Base-by-base conservation (phyloP, 2,329 filamentous ascomycete genomes). In the Corynespora cassiicola region DNA sequence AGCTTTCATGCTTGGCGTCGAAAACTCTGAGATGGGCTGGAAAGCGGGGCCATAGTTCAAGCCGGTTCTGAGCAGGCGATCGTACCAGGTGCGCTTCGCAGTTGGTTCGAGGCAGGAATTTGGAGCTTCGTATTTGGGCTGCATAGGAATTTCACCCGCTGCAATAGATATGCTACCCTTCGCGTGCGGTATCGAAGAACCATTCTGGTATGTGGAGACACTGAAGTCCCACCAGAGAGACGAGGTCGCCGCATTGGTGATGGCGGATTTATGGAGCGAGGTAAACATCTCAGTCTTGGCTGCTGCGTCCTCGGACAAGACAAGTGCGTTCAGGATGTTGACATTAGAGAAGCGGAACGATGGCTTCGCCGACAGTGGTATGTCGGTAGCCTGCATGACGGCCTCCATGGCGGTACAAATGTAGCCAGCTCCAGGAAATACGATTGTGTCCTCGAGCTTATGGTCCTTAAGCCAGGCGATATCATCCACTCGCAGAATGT, bases 381-480 rank as follows among this genome's bases (percentile, higher is more conserved):
- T 18, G 16, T 29, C 31, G 3, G 23, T 24, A 6, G 31, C 26
- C 9, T 33, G 36, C 12, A 40, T 47, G 10, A 53, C 37, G 15
- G 60, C 62, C 41, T 69, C 63, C 7, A 60, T 40, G 4, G 58
- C 66, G 52, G 65, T 65, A 14, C 54, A 40, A 7, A 70, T 41
- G 30, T 67, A 70, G 6, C 54, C 67, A 1, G 67, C 58, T 6
- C 40, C 59, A 2, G 68, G 67, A 36, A 67, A 70, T 0, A 71
- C 47, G 7, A 62, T 36, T 7, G 52, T 42, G 1, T 48, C 50
- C 17, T 59, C 49, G 6, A 70, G 24, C 6, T 43, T 39, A 35
- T 73, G 70, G 19, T 68, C 65, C 2, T 39, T 41, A 3, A 72
- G 39, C 70, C 70, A 73, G 0, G 63, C 57, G 1, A 65, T 39